Evolutionary conservation across 805 yeast genomes (phyloP).

Genomic region (Yarrowia sp.): DNA sequence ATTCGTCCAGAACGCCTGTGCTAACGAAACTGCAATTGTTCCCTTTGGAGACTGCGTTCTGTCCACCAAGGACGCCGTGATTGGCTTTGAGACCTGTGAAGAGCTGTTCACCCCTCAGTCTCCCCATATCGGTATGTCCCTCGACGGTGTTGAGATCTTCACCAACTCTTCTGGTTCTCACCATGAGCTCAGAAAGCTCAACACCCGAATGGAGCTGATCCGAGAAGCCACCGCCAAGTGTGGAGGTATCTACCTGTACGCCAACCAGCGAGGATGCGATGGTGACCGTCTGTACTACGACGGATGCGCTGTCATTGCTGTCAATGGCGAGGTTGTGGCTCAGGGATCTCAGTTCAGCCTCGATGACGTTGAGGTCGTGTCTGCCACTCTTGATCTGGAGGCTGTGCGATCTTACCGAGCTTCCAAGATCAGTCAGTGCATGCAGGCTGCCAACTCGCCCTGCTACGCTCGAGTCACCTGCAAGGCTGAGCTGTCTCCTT

Average conservation of each 20-base stretch:
- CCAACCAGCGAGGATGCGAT: conserved; percentile 97
- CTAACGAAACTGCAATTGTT: conserved; percentile 53
- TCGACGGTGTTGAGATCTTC: conserved; percentile 97
- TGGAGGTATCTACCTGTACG: conserved; percentile 92
- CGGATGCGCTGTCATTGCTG: conserved; percentile 94
- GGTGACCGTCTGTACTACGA: conserved; percentile 97
- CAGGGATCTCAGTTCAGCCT: conserved; percentile 92
- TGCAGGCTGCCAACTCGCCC: conserved; percentile 62
- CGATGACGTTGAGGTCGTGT: conserved; percentile 89
- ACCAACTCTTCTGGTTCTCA: conserved; percentile 98
- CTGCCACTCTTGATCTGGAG: conserved; percentile 94
- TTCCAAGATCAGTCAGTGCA: conserved; percentile 70
- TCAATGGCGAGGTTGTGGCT: conserved; percentile 89
- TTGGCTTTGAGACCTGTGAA: conserved; percentile 99
- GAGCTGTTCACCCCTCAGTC: conserved; percentile 96
- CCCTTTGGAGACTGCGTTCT: conserved; percentile 91
- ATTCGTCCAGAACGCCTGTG: conserved; percentile 59
- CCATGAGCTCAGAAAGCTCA: conserved; percentile 89
- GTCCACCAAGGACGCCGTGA: conserved; percentile 80
- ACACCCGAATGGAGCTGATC: conserved; percentile 83
- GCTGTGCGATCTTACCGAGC: conserved; percentile 86
- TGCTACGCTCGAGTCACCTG: conserved; percentile 45
- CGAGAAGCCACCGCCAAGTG: conserved; percentile 93
- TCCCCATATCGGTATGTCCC: conserved; percentile 88
- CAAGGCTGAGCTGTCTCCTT: conserved; percentile 42